These are phyloP conservation scores for Lagerstroemia speciosa DNA, from an alignment of 345 rosid species.

Conservation along the genomic window DNA sequence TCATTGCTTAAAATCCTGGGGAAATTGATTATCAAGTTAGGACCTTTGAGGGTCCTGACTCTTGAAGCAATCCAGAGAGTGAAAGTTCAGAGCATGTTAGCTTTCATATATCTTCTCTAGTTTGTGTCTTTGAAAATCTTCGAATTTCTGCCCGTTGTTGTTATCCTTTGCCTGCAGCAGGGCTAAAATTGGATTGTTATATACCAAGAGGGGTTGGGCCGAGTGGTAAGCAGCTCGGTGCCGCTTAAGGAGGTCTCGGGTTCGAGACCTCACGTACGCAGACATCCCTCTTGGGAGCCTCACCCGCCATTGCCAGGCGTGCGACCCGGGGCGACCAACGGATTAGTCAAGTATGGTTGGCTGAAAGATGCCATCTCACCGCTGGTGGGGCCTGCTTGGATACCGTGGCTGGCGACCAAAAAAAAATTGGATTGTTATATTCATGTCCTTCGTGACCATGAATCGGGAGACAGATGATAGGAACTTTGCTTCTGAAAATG, in stretches of 20 bases:
- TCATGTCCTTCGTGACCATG: background rate
- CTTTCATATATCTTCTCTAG: background rate
- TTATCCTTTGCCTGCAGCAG: background rate
- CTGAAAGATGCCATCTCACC: too few relatives aligned
- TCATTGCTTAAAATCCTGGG: background rate
- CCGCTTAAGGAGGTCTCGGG: too few relatives aligned
- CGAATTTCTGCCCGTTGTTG: background rate
- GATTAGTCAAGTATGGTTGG: too few relatives aligned
- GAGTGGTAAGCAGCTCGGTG: too few relatives aligned
- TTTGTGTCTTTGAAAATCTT: background rate
- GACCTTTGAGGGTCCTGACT: too few relatives aligned
- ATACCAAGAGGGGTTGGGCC: too few relatives aligned
- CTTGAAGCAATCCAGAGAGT: background rate
- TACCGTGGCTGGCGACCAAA: too few relatives aligned
- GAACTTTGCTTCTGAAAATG: background rate
- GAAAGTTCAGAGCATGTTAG: background rate
- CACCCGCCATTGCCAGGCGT: too few relatives aligned
- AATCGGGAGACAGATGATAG: background rate
- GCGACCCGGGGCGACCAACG: too few relatives aligned
- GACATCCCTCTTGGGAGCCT: too few relatives aligned
- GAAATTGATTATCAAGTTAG: background rate
- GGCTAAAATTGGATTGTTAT: background rate
- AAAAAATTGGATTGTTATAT: background rate
- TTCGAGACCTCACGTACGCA: too few relatives aligned
- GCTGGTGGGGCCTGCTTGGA: too few relatives aligned